Evolutionary conservation across 2,329 filamentous ascomycete species (phyloP), one percentile per base, ranked within the genome.

Genomic region (Fusarium domesticum): DNA sequence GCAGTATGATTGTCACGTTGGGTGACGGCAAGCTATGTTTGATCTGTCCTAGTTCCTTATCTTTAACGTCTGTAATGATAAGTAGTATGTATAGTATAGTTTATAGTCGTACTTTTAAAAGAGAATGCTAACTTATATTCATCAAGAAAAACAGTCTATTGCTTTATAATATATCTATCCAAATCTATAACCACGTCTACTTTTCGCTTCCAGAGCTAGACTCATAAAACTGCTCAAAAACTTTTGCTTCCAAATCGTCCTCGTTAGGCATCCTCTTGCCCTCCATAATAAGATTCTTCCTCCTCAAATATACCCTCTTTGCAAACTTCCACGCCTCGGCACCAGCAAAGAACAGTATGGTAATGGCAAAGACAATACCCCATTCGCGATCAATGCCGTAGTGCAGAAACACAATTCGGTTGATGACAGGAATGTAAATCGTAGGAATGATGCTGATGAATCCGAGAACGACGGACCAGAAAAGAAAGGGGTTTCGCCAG

Each of bases 391-490:
- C 73, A 43, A 87, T 87, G 0, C 76, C 76, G 2, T 68, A 74
- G 53, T 87, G 84, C 59, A 83, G 77, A 64, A 87, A 87, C 0
- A 87, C 83, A 2, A 70, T 67, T 6, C 74, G 72, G 61, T 85
- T 86, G 55, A 87, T 71, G 10, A 78, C 78, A 0, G 85, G 85
- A 40, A 88, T 86, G 56, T 89, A 89, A 0, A 84, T 65, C 4
- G 76, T 75, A 0, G 80, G 80, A 51, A 84, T 80, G 1, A 80
- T 72, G 3, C 75, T 73, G 18, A 82, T 51, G 48, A 77, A 77
- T 7, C 80, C 81, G 6, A 76, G 61, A 28, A 78, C 70, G 7
- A 75, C 66, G 1, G 70, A 65, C 61, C 65, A 74, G 58, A 74
- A 75, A 12, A 75, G 63, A 61, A 81, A 80, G 38, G 72, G 66